Base-by-base conservation (phyloP, 805 yeast species). In the Wickerhamomyces xylosicus region DNA sequence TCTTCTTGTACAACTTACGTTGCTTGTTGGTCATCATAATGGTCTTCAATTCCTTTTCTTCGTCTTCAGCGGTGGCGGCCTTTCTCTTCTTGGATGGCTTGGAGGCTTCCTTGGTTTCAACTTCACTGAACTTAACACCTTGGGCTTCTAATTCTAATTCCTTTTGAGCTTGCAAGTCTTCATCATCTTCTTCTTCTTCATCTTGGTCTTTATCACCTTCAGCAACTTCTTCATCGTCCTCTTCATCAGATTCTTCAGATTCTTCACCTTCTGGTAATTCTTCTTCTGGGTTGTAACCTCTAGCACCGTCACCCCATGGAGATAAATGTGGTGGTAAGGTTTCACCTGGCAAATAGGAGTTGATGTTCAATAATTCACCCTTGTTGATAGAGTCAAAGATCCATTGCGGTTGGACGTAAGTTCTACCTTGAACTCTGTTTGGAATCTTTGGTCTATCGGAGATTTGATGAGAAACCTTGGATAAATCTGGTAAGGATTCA, bases 1-100 rank as follows among this genome's bases (percentile, higher is more conserved):
- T 85, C 79, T 84, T 84, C 69, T 83, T 83, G 71, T 92, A 92
- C 48, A 89, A 69, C 62, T 85, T 85, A 71, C 87, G 84, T 67
- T 90, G 95, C 64, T 90, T 92, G 68, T 87, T 87, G 52, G 90
- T 74, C 98, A 92, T 90, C 98, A 92, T 90, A 56, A 87, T 85
- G 79, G 78, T 79, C 69, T 85, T 85, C 67, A 90, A 75, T 48
- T 89, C 92, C 66, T 85, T 85, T 60, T 87, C 97, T 66, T 77
- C 82, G 36, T 74, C 74, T 44, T 68, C 73, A 47, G 70, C 72
- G 42, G 70, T 59, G 37, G 61, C 53, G 47, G 62, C 62, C 39
- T 53, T 54, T 52, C 54, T 65, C 46, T 57, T 59, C 57, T 61
- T 61, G 50, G 56, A 50, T 15, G 17, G 17, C 33, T 31, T 17